These are phyloP conservation scores for Aspergillus neotritici DNA, from an alignment of 2,329 filamentous ascomycete species.

Conservation along the genomic window DNA sequence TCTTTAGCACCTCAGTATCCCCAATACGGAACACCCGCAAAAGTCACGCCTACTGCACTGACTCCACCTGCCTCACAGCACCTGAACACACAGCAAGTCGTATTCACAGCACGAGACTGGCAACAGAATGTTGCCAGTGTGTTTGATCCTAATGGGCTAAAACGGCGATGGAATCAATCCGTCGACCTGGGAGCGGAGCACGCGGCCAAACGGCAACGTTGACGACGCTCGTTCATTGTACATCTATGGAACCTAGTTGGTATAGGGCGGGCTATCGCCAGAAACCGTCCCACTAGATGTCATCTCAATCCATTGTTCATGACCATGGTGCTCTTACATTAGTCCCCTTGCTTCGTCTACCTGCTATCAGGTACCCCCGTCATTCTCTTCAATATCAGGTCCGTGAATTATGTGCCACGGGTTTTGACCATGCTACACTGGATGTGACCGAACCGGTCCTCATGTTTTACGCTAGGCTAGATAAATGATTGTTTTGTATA, in stretches of 20 bases:
- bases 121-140: constrained; percentile 46
- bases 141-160: constrained; percentile 42
- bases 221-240: constrained; percentile 1
- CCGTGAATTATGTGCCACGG: no score
- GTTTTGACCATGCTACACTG: no score
- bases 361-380: no score
- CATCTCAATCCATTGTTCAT: neutral
- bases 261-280: neutral
- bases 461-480: no score
- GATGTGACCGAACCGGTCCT: no score
- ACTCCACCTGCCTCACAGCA: constrained; percentile 31
- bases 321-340: neutral
- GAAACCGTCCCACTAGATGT: no score
- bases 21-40: constrained; percentile 29
- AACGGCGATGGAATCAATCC: constrained; percentile 41
- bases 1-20: constrained; percentile 29
- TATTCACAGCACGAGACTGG: constrained; percentile 44
- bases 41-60: constrained; percentile 24
- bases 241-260: neutral
- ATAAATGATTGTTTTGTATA: no score
- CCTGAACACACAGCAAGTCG: constrained; percentile 27
- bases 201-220: constrained; percentile 30
- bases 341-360: neutral
- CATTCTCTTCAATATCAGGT: no score
- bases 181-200: constrained; percentile 27